These are phyloP conservation scores for Fusarium xylarioides DNA, from an alignment of 2,329 filamentous ascomycete species.

Conservation along the genomic window DNA sequence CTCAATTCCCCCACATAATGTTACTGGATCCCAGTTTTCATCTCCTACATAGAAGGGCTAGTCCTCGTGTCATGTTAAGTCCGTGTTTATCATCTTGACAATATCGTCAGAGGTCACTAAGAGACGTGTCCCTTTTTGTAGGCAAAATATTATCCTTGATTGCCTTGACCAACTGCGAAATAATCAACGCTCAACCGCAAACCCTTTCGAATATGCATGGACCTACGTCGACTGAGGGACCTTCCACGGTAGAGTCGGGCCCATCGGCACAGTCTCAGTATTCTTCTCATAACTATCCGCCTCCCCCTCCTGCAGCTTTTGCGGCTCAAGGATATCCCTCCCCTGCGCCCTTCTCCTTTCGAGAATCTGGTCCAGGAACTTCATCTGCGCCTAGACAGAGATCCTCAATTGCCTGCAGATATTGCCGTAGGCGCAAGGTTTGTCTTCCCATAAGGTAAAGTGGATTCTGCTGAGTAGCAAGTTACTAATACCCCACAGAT, in stretches of 20 bases:
- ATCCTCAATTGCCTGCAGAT: not conserved
- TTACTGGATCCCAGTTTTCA: rapidly evolving
- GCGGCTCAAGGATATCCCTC: rapidly evolving
- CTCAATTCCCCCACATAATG: rapidly evolving
- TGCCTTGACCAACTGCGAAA: not conserved
- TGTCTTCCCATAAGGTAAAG: rapidly evolving
- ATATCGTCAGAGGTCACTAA: too few species aligned
- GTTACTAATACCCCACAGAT: not conserved
- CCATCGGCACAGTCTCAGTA: not conserved
- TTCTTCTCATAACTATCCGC: not conserved
- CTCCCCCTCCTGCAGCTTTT: rapidly evolving
- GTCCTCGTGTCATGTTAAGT: rapidly evolving
- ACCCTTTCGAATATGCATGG: too few species aligned
- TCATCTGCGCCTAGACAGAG: not conserved
- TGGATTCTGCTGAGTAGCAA: rapidly evolving
- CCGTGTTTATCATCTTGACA: rapidly evolving
- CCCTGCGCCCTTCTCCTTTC: not conserved
- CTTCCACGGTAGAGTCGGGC: not conserved
- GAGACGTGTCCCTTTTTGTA: rapidly evolving
- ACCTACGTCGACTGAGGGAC: rapidly evolving
- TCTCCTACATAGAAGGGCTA: rapidly evolving
- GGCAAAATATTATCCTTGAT: not conserved
- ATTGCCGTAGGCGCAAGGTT: not conserved
- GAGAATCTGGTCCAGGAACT: rapidly evolving
- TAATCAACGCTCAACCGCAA: too few species aligned